Evolutionary conservation across 129 eudicot species (phyloP), one percentile per base, ranked within the genome.

Genomic region (Lactuca sativa): DNA sequence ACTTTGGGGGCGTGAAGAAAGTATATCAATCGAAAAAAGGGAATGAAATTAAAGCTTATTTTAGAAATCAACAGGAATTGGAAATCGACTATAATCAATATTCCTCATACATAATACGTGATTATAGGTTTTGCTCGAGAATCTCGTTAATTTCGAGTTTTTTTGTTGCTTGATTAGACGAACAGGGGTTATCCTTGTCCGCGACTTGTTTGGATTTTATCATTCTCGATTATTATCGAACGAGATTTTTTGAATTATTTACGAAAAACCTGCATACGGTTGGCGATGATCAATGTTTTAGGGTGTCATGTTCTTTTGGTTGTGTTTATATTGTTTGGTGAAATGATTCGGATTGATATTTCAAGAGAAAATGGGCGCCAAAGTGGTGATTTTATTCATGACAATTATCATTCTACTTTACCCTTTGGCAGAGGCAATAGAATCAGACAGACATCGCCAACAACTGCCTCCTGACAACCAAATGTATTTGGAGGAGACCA

Each of bases 321-420:
- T 70, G 12, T 53, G 62, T 49, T 59, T 36, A 31, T 54, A 17
- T 65, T 13, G 59, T 36, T 74, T 13, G 73, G 18, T 74, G 79
- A 66, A 56, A 74, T 74, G 73, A 74, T 74, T 66, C 53, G 73
- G 47, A 76, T 68, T 81, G 70, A 40, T 81, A 87, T 73, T 75
- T 75, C 67, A 12, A 73, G 74, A 52, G 75, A 69, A 74, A 73
- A 88, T 84, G 88, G 76, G 73, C 55, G 77, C 79, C 49, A 75
- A 81, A 74, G 73, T 60, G 78, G 75, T 75, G 74, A 66, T 69
- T 69, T 66, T 33, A 75, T 60, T 78, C 34, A 38, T 80, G 53
- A 70, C 58, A 13, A 69, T 80, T 67, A 71, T 72, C 59, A 18
- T 83, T 76, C 41, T 84, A 58, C 71, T 81, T 76, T 84, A 65